Conservation (phyloP, 345 rosid genomes). For the Ricinus communis region DNA sequence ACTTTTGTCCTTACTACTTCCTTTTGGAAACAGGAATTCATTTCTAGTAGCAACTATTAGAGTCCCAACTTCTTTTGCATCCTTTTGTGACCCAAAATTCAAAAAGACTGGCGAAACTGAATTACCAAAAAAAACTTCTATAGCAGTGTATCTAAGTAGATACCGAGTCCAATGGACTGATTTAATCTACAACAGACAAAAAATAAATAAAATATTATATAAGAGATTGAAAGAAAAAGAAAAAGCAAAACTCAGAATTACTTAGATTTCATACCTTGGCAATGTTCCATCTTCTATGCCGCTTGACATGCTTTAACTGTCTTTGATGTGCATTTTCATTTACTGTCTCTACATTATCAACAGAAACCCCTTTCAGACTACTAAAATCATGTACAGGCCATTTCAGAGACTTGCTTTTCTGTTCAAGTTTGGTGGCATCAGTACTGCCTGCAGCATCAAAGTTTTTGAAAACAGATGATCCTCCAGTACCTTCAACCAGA, state of each 20-base stretch:
- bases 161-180: constrained; percentile 91
- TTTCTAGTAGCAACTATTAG: constrained; percentile 81
- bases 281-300: constrained; percentile 86
- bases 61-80: constrained; percentile 86
- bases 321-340: constrained; percentile 45
- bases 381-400: constrained; percentile 48
- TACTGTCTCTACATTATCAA: constrained; percentile 41
- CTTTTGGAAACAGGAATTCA: constrained; percentile 79
- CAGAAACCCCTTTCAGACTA: constrained; percentile 45
- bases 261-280: constrained; percentile 55
- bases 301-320: constrained; percentile 65
- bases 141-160: constrained; percentile 89
- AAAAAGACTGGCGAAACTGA: constrained; percentile 74
- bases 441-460: constrained; percentile 46
- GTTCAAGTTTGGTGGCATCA: constrained; percentile 58
- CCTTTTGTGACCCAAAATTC: constrained; percentile 74
- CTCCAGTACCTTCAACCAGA: constrained; percentile 91
- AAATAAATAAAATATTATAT: constrained; percentile 22
- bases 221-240: constrained; percentile 22
- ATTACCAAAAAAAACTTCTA: constrained; percentile 78
- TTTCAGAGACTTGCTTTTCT: constrained; percentile 54
- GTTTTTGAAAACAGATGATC: constrained; percentile 78
- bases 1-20: constrained; percentile 75
- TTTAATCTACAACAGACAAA: constrained; percentile 56
- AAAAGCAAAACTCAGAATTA: constrained; percentile 6